phyloP scores from a whole-genome alignment of 2,329 filamentous ascomycete genomes.

The Trichoderma oligosporum region DNA sequence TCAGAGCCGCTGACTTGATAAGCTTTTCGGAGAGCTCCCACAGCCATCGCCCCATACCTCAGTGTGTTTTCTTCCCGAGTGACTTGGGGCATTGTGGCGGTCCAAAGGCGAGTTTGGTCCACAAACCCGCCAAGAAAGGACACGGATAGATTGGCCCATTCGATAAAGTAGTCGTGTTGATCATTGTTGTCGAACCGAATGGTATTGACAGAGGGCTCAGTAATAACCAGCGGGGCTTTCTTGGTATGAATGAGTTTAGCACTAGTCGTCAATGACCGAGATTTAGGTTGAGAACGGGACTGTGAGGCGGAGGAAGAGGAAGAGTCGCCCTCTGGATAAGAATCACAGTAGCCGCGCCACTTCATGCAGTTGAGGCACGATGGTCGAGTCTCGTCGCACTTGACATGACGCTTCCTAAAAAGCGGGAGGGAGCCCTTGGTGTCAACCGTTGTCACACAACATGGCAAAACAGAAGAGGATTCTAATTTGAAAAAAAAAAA shows the following conservation, averaged over 20 bases:
- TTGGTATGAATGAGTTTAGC: conserved; percentile 32
- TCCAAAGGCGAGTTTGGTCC: conserved; percentile 36
- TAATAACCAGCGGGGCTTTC: conserved; percentile 30
- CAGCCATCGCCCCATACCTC: conserved; percentile 40
- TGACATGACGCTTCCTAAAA: conserved; percentile 40
- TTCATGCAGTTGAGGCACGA: conserved; percentile 41
- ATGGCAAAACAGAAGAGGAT: not conserved
- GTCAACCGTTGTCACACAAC: not conserved
- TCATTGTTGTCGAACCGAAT: conserved; percentile 35
- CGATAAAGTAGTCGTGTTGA: conserved; percentile 38
- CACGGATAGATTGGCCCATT: conserved; percentile 36
- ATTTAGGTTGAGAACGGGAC: conserved; percentile 1
- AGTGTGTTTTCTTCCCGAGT: conserved; percentile 37
- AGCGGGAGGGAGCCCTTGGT: not conserved
- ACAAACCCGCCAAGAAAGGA: conserved; percentile 37
- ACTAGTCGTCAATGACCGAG: conserved; percentile 16
- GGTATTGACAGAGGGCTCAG: conserved; percentile 35
- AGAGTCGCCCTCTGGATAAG: conserved; percentile 29
- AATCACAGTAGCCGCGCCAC: conserved; percentile 40
- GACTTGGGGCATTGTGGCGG: conserved; percentile 39
- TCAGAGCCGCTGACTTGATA: conserved; percentile 27
- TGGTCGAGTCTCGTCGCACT: conserved; percentile 42
- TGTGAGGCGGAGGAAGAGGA: conserved; percentile 8
- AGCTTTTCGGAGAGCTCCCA: conserved; percentile 39
- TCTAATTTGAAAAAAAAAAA: not conserved